These are phyloP conservation scores for Alliaria petiolata DNA, from an alignment of 345 rosid genomes.

Conservation along the genomic window DNA sequence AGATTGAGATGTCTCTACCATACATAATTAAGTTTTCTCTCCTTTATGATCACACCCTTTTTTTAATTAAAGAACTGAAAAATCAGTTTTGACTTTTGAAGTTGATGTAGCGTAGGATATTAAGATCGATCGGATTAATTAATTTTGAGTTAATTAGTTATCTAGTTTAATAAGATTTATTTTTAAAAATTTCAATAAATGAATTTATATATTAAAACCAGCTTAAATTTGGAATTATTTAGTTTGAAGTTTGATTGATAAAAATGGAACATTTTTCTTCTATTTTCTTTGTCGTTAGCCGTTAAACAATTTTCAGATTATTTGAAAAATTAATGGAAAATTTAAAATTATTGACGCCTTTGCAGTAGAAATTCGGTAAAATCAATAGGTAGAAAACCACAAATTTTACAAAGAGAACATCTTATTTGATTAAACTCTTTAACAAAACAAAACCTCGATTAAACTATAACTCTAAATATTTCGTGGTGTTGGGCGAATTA, in stretches of 20 bases:
- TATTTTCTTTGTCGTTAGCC: too few species aligned
- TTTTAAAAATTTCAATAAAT: too few species aligned
- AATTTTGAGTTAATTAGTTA: too few species aligned
- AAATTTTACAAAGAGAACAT: not conserved
- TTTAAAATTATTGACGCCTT: too few species aligned
- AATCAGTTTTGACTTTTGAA: slow-evolving; percentile 5
- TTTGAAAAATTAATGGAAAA: too few species aligned
- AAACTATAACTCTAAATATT: not conserved
- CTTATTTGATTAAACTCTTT: not conserved
- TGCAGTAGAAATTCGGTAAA: not conserved
- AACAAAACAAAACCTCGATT: too few species aligned
- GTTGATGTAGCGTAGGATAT: slow-evolving; percentile 6
- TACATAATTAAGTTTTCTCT: slow-evolving; percentile 20
- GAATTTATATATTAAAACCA: not conserved
- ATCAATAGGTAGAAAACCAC: too few species aligned
- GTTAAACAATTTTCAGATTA: too few species aligned
- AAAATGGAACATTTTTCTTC: not conserved
- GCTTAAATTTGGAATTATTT: not conserved
- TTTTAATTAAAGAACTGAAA: not conserved
- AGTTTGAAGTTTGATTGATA: not conserved
- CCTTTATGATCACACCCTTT: not conserved
- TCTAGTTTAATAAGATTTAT: too few species aligned
- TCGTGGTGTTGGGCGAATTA: not conserved
- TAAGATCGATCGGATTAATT: not conserved
- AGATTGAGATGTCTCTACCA: slow-evolving; percentile 65